These are phyloP conservation scores for Diaporthe vaccinii DNA, from an alignment of 2,329 filamentous ascomycete genomes.

Conservation along the genomic window DNA sequence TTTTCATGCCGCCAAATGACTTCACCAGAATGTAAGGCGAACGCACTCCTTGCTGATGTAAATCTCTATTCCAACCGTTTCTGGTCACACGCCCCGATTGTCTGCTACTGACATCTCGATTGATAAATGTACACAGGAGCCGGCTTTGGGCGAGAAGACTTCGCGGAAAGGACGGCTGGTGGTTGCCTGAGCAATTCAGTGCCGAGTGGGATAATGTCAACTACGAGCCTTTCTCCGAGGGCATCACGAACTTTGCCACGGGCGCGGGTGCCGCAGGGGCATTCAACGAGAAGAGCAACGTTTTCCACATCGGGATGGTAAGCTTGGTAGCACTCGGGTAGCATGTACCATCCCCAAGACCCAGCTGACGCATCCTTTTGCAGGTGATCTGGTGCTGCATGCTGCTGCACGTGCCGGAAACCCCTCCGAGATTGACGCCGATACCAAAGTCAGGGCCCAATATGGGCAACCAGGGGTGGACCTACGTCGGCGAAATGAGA, in stretches of 20 bases:
- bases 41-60: not conserved
- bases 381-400: not conserved
- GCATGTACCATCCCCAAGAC: not conserved
- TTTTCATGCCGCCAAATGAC: not conserved
- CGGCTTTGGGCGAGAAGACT: not conserved
- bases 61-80: not conserved
- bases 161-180: not conserved
- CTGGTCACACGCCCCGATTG: not conserved
- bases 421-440: not conserved
- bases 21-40: not conserved
- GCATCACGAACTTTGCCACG: not conserved
- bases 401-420: not conserved
- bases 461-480: constrained; percentile 12
- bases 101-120: not conserved
- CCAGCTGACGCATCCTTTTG: not conserved
- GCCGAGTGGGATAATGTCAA: constrained; percentile 33
- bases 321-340: not conserved
- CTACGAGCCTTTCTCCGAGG: constrained; percentile 35
- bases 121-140: not conserved
- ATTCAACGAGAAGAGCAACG: constrained; percentile 17
- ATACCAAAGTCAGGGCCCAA: not conserved
- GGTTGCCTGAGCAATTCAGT: constrained; percentile 17
- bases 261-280: constrained; percentile 11
- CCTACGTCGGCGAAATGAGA: constrained; percentile 27
- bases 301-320: constrained; percentile 7